phyloP scores from a whole-genome alignment of 768 basidiomycete species.

The Strobilomyces confusus region DNA sequence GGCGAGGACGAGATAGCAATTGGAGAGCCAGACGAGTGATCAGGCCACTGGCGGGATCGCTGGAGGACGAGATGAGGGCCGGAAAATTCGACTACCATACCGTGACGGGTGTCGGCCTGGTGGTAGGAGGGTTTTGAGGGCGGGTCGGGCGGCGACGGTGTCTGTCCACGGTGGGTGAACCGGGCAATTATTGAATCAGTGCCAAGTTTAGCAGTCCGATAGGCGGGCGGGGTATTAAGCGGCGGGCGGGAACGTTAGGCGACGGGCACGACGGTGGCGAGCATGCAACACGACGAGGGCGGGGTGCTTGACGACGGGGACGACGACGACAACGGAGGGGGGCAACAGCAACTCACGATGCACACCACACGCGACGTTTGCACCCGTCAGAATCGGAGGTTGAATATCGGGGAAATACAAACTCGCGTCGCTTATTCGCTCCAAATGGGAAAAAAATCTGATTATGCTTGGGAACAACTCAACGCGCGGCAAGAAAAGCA shows the following conservation, averaged over 20 bases:
- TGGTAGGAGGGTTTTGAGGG: neutral
- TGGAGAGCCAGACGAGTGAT: slow-evolving; percentile 18
- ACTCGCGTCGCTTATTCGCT: slow-evolving; percentile 7
- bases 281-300: slow-evolving; percentile 12
- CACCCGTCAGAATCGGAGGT: slow-evolving; percentile 25
- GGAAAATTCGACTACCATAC: slow-evolving; percentile 30
- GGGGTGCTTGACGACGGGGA: neutral
- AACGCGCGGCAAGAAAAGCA: slow-evolving; percentile 27
- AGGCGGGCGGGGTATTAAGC: neutral
- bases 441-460: slow-evolving; percentile 10
- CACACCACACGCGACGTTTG: slow-evolving; percentile 5
- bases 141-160: neutral
- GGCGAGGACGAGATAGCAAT: slow-evolving; percentile 33
- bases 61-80: slow-evolving; percentile 28
- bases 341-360: slow-evolving; percentile 1
- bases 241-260: slow-evolving; percentile 6
- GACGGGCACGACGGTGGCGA: slow-evolving; percentile 2
- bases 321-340: slow-evolving; percentile 10
- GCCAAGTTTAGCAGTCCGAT: slow-evolving; percentile 16
- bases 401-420: slow-evolving; percentile 18
- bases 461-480: slow-evolving; percentile 23
- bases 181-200: slow-evolving; percentile 11
- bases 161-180: neutral
- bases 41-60: slow-evolving; percentile 34
- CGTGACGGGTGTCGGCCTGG: neutral